These are phyloP conservation scores for Coemansia reversa DNA, from an alignment of 192 early-diverging fungal genomes.

Conservation along the genomic window DNA sequence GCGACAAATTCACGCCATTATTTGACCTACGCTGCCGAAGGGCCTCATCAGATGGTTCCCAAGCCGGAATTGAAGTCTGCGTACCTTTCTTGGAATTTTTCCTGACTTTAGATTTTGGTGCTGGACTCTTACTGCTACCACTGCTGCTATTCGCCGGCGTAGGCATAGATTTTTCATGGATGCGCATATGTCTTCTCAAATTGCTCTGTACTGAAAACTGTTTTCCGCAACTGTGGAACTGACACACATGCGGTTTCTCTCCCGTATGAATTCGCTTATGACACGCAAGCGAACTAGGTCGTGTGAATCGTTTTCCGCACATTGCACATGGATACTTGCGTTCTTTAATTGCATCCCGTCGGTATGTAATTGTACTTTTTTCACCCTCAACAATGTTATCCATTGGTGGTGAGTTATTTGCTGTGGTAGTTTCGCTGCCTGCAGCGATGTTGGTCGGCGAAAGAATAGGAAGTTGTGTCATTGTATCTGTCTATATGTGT, in stretches of 20 bases:
- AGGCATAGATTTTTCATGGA: slow-evolving; percentile 34
- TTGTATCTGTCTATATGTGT: background rate
- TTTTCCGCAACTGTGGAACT: slow-evolving; percentile 37
- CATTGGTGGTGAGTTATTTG: background rate
- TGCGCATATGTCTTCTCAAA: slow-evolving; percentile 45
- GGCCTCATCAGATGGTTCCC: background rate
- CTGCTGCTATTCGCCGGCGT: background rate
- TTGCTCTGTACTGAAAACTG: slow-evolving; percentile 55
- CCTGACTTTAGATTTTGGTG: background rate
- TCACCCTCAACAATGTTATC: background rate
- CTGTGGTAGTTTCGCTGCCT: background rate
- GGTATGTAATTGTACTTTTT: slow-evolving; percentile 1
- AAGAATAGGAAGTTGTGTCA: background rate
- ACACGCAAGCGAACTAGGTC: slow-evolving; percentile 46
- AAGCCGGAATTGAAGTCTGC: background rate
- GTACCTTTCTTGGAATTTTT: background rate
- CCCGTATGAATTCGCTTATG: slow-evolving; percentile 57
- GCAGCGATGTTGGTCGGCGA: slow-evolving; percentile 8
- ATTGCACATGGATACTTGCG: slow-evolving; percentile 47
- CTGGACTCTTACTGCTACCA: background rate
- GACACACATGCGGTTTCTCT: slow-evolving; percentile 51
- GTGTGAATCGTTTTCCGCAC: slow-evolving; percentile 46
- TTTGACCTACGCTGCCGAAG: background rate
- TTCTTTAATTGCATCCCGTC: slow-evolving; percentile 37
- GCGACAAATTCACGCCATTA: background rate